phyloP scores from a whole-genome alignment of 176 grass and related monocot genomes.

The Ananas comosus region DNA sequence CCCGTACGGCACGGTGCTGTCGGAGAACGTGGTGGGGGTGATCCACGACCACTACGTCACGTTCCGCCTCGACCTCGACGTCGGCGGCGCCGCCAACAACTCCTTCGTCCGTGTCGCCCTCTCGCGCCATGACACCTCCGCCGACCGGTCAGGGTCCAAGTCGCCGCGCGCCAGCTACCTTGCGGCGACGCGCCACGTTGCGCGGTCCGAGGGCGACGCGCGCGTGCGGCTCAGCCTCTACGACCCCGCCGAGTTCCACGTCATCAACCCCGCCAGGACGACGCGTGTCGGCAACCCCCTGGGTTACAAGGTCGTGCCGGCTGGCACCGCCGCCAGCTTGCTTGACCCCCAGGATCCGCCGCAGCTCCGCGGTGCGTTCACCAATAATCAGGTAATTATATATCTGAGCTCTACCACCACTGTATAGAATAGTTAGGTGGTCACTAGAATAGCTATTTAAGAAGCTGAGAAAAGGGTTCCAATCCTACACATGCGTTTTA shows the following conservation, averaged over 20 bases:
- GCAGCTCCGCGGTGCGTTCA: constrained; percentile 72
- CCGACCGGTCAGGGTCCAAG: constrained; percentile 3
- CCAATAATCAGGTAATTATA: constrained; percentile 92
- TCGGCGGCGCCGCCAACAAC: constrained; percentile 57
- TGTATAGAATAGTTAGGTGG: too few relatives aligned
- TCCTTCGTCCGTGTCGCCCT: constrained; percentile 67
- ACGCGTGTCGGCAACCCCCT: constrained; percentile 64
- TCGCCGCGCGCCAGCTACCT: constrained; percentile 69
- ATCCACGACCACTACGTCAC: constrained; percentile 80
- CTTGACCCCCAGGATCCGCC: constrained; percentile 62
- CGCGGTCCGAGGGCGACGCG: constrained; percentile 53
- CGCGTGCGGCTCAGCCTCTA: constrained; percentile 51
- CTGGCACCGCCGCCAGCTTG: constrained; percentile 58
- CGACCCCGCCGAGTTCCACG: constrained; percentile 53
- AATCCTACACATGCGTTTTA: too few relatives aligned
- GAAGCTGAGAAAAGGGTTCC: too few relatives aligned
- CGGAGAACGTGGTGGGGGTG: constrained; percentile 68
- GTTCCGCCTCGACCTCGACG: constrained; percentile 76
- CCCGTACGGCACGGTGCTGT: constrained; percentile 55
- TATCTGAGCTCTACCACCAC: too few relatives aligned
- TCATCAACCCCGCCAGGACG: constrained; percentile 54
- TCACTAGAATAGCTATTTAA: too few relatives aligned
- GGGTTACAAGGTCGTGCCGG: constrained; percentile 66
- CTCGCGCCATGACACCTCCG: constrained; percentile 30
- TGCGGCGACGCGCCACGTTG: constrained; percentile 44